These are phyloP conservation scores for Tilletia setariae DNA, from an alignment of 1,284 basidiomycete species.

Conservation along the genomic window DNA sequence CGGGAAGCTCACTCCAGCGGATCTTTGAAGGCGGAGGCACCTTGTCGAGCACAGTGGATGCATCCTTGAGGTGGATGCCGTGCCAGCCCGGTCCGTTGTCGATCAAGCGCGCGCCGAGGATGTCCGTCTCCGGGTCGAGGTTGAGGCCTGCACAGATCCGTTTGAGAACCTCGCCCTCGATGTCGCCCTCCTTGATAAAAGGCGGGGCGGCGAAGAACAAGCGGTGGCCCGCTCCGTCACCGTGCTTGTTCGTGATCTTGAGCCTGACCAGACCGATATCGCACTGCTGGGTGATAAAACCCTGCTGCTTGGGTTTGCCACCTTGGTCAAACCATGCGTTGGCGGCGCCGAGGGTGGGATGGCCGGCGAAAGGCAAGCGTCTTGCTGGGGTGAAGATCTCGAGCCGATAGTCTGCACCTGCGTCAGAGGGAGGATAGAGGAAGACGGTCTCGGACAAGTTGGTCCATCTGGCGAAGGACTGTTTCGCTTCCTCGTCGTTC, in stretches of 20 bases:
- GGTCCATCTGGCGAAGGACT: constrained; percentile 40
- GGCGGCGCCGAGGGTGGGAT: constrained; percentile 45
- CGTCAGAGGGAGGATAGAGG: constrained; percentile 27
- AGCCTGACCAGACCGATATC: constrained; percentile 34
- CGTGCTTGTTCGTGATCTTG: constrained; percentile 4
- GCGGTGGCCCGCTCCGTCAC: background rate
- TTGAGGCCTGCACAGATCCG: constrained; percentile 24
- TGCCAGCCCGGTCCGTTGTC: constrained; percentile 46
- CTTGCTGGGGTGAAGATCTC: constrained; percentile 40
- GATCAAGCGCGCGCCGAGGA: constrained; percentile 34
- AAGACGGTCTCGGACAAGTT: constrained; percentile 49
- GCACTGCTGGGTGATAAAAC: constrained; percentile 39
- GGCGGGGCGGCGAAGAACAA: constrained; percentile 33
- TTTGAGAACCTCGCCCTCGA: constrained; percentile 23
- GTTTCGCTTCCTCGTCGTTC: constrained; percentile 29
- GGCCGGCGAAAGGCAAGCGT: constrained; percentile 46
- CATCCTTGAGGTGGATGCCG: constrained; percentile 30
- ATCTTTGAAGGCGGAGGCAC: constrained; percentile 23
- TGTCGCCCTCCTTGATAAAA: constrained; percentile 27
- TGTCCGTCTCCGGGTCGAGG: constrained; percentile 18
- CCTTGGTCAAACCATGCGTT: constrained; percentile 28
- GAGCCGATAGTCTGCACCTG: constrained; percentile 35
- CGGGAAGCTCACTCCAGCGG: constrained; percentile 7
- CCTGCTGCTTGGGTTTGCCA: constrained; percentile 19
- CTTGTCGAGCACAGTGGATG: constrained; percentile 30